Evolutionary conservation across 2,329 filamentous ascomycete genomes (phyloP).

Genomic region (Sporothrix euskadiensis): DNA sequence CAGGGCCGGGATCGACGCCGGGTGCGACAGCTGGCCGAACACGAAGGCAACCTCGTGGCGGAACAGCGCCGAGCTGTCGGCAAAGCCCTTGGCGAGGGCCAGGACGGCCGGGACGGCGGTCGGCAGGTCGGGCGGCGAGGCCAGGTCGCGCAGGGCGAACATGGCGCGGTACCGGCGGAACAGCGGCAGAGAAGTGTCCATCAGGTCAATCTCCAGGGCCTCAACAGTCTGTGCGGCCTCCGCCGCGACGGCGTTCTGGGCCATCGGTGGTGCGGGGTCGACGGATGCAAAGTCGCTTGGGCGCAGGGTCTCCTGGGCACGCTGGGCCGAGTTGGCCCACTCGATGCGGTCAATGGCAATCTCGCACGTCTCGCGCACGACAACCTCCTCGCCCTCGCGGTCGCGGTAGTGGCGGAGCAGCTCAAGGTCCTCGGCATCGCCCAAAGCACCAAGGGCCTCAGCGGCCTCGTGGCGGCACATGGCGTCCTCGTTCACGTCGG

Average conservation of each 20-base stretch:
- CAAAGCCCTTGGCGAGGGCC: slow-evolving; percentile 81
- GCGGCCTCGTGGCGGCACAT: slow-evolving; percentile 98
- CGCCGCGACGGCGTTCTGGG: slow-evolving; percentile 53
- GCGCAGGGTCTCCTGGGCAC: slow-evolving; percentile 69
- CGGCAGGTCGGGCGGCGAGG: slow-evolving; percentile 86
- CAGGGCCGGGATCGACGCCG: slow-evolving; percentile 91
- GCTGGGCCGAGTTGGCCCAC: slow-evolving; percentile 80
- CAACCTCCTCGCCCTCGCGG: slow-evolving; percentile 70
- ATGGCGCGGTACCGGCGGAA: slow-evolving; percentile 96
- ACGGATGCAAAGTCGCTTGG: slow-evolving; percentile 89
- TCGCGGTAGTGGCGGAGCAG: slow-evolving; percentile 74
- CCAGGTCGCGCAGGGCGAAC: slow-evolving; percentile 94
- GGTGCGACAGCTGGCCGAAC: slow-evolving; percentile 93
- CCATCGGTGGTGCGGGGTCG: slow-evolving; percentile 88
- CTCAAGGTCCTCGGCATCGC: slow-evolving; percentile 70
- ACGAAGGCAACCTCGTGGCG: slow-evolving; percentile 98
- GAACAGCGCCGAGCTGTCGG: slow-evolving; percentile 87
- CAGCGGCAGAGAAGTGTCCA: slow-evolving; percentile 76
- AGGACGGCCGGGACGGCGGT: slow-evolving; percentile 86
- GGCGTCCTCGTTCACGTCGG: slow-evolving; percentile 77
- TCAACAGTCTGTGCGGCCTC: slow-evolving; percentile 43
- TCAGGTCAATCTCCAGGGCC: slow-evolving; percentile 71
- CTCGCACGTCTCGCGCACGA: slow-evolving; percentile 93
- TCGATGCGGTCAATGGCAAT: slow-evolving; percentile 92
- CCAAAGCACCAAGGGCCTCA: slow-evolving; percentile 87